Base-by-base conservation (phyloP, 2,329 filamentous ascomycete species). In the Microascus cirrosus region DNA sequence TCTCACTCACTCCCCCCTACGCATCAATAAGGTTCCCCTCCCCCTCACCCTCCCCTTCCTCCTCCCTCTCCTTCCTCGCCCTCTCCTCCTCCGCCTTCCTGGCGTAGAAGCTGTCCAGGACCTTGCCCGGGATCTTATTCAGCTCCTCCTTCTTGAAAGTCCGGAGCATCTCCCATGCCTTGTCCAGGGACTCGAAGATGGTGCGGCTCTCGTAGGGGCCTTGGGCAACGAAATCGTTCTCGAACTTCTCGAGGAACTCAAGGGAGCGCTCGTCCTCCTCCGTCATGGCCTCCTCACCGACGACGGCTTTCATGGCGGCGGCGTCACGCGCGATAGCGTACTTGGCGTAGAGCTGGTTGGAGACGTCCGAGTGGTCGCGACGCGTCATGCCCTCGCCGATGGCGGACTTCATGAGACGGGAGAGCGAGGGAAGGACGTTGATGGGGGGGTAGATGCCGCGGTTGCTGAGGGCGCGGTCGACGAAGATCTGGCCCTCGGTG, bases 361-460 rank as follows among this genome's bases (percentile, higher is more conserved):
- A 99, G 55, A 99, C 94, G 76, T 99, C 94, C 65, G 90, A 90
- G 75, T 99, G 94, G 69, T 99, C 95, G 74, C 90, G 92, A 67
- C 94, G 89, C 28, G 94, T 99, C 81, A 92, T 93, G 63, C 90
- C 90, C 77, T 97, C 92, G 67, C 94, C 94, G 69, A 99, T 99
- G 72, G 94, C 94, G 68, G 94, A 99, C 77, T 99, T 99, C 94
- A 99, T 99, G 70, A 99, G 87, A 84, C 94, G 94, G 25, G 94
- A 99, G 45, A 99, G 87, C 54, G 94, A 99, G 25, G 94, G 94
- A 61, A 99, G 79, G 63, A 99, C 94, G 78, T 99, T 99, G 80
- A 99, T 99, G 22, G 94, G 94, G 57, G 94, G 94, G 80, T 96
- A 96, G 76, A 99, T 86, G 76, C 92, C 93, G 79, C 94, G 94